A percentile compares a stretch with the other conserved stretches of the same genome.
Evolutionary conservation across 2,329 filamentous ascomycete genomes (phyloP).

Genomic region (Xylaria sp.): DNA sequence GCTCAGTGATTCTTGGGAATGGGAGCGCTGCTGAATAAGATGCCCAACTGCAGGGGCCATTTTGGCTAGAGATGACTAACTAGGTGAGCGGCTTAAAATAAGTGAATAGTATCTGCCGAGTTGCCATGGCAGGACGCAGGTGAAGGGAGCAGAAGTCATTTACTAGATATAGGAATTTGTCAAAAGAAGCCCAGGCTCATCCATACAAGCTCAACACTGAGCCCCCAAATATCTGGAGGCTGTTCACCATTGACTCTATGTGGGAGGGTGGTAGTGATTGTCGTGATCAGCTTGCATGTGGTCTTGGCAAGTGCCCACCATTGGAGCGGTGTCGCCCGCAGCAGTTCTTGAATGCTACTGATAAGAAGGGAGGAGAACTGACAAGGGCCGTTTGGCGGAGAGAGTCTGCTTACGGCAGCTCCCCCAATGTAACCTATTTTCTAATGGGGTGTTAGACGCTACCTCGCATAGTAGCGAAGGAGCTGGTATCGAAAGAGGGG

Average conservation of each 20-base stretch:
- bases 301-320: background rate
- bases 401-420: background rate
- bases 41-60: constrained; percentile 1
- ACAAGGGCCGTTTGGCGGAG: background rate
- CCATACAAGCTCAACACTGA: background rate
- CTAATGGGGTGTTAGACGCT: background rate
- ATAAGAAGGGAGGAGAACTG: constrained; percentile 3
- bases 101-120: background rate
- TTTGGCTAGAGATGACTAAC: background rate
- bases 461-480: background rate
- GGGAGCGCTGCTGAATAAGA: background rate
- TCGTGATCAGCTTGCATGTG: constrained; percentile 14
- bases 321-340: background rate
- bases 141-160: constrained; percentile 17
- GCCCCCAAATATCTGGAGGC: background rate
- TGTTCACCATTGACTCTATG: background rate
- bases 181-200: background rate
- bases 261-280: constrained; percentile 3
- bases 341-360: constrained; percentile 5
- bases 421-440: background rate
- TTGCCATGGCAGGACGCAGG: background rate
- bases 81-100: background rate
- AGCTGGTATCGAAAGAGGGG: background rate
- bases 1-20: constrained; percentile 3
- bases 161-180: constrained; percentile 26